Conservation (phyloP, 2,329 filamentous ascomycete species). For the Colletotrichum tanaceti region DNA sequence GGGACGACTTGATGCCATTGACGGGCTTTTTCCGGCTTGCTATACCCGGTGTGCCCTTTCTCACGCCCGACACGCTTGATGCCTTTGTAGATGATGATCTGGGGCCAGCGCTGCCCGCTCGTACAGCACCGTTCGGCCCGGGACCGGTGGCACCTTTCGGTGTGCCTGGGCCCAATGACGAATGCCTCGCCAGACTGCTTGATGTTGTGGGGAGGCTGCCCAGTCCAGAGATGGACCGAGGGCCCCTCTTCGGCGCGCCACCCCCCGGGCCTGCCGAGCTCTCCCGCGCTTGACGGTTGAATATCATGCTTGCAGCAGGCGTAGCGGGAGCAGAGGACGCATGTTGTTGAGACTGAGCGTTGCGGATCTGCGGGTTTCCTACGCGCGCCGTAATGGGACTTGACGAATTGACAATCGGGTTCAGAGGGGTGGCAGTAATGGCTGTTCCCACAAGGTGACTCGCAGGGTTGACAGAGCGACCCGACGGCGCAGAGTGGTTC, state of each 20-base stretch:
- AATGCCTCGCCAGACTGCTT: conserved; percentile 70
- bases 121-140: conserved; percentile 51
- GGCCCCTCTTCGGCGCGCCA: conserved; percentile 63
- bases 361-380: conserved; percentile 61
- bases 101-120: conserved; percentile 71
- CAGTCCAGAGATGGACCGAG: conserved; percentile 60
- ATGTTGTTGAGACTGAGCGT: conserved; percentile 61
- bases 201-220: conserved; percentile 63
- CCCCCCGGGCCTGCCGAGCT: conserved; percentile 67
- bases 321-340: conserved; percentile 70
- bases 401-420: conserved; percentile 53
- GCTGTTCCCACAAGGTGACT: conserved; percentile 49
- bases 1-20: conserved; percentile 65
- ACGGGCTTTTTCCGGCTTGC: conserved; percentile 60
- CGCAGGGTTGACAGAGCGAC: conserved; percentile 57
- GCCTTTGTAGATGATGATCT: conserved; percentile 62
- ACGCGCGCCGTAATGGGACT: conserved; percentile 57
- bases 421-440: conserved; percentile 50
- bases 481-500: conserved; percentile 58
- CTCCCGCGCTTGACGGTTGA: conserved; percentile 68
- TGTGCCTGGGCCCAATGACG: conserved; percentile 72
- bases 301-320: conserved; percentile 70
- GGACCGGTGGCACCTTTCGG: conserved; percentile 59
- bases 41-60: conserved; percentile 62
- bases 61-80: conserved; percentile 50